Percentiles rank a stretch among this genome's conserved stretches.
These are phyloP conservation scores for Ceriops zippeliana DNA, from an alignment of 345 rosid genomes.

Conservation along the genomic window DNA sequence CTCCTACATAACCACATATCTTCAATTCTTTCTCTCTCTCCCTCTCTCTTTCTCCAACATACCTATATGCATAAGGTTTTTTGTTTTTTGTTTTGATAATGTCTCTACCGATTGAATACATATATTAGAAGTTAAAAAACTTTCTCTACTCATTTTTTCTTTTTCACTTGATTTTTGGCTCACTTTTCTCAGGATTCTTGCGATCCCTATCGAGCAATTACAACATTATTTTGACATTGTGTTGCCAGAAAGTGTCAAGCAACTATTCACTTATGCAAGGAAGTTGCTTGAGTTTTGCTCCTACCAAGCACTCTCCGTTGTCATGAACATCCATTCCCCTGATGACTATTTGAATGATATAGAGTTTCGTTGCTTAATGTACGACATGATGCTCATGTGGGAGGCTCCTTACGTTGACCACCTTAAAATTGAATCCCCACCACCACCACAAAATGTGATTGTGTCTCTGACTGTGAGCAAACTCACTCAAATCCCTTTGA, in stretches of 20 bases:
- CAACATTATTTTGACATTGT: constrained; percentile 70
- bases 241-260: constrained; percentile 70
- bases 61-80: no score
- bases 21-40: no score
- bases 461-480: no score
- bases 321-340: constrained; percentile 31
- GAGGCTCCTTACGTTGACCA: constrained; percentile 50
- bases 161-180: no score
- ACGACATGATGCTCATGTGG: constrained; percentile 99
- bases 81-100: no score
- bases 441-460: constrained; percentile 12
- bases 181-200: constrained; percentile 47
- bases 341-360: constrained; percentile 55
- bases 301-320: constrained; percentile 53
- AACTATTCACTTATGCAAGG: constrained; percentile 58
- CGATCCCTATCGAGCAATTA: constrained; percentile 55
- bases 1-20: no score
- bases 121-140: no score
- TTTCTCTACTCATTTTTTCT: background rate
- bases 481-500: no score
- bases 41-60: no score
- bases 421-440: constrained; percentile 29
- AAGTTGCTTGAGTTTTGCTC: constrained; percentile 81
- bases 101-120: no score
- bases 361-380: constrained; percentile 70